phyloP scores from a whole-genome alignment of 495 filamentous ascomycete genomes.

The Baudoinia panamericana region DNA sequence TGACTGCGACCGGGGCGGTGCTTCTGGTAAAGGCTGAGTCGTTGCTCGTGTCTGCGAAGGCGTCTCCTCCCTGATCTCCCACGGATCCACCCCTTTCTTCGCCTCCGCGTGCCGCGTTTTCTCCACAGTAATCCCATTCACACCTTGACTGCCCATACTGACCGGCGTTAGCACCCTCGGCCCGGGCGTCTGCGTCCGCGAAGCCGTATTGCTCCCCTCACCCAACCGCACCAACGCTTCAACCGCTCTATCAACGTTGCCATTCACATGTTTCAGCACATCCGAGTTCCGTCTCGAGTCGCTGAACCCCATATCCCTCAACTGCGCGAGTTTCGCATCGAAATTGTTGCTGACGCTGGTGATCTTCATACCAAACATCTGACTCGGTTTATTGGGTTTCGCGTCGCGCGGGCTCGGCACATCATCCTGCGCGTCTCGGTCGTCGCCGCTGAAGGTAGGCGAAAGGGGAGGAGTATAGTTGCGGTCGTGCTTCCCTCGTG shows the following conservation, averaged over 20 bases:
- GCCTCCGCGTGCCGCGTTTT: conserved; percentile 17
- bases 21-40: conserved; percentile 12
- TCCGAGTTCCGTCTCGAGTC: conserved; percentile 70
- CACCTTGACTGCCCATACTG: conserved; percentile 10
- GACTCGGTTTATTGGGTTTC: conserved; percentile 41
- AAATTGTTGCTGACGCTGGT: conserved; percentile 43
- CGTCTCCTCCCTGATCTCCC: conserved; percentile 11
- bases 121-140: conserved; percentile 19
- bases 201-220: conserved; percentile 40
- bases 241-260: conserved; percentile 71
- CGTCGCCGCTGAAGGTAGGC: conserved; percentile 22
- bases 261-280: conserved; percentile 64
- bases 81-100: conserved; percentile 11
- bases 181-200: conserved; percentile 13
- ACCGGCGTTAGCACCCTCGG: conserved; percentile 13
- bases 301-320: conserved; percentile 85
- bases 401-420: conserved; percentile 9
- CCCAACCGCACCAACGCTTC: conserved; percentile 72
- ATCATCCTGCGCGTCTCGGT: conserved; percentile 14
- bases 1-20: conserved; percentile 15
- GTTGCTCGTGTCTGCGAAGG: conserved; percentile 7
- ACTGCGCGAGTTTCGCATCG: conserved; percentile 56
- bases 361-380: conserved; percentile 55
- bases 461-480: conserved; percentile 24
- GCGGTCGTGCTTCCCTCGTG: conserved; percentile 8